Conservation (phyloP, 2,329 filamentous ascomycete species). For the Cladosporium sp. region DNA sequence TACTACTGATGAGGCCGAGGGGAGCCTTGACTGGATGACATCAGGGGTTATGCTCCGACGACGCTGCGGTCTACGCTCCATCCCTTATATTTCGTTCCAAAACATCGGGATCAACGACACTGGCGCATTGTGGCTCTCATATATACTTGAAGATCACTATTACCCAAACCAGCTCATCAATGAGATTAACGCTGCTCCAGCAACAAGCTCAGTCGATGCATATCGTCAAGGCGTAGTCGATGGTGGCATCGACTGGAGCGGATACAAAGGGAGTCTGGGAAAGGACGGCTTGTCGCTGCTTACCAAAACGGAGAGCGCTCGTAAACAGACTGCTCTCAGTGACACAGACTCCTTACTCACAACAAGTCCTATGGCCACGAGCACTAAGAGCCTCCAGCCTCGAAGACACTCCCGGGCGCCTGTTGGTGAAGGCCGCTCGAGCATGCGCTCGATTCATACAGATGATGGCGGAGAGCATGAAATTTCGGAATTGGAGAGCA, state of each 20-base stretch:
- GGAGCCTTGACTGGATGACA: slow-evolving; percentile 23
- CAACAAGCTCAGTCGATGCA: slow-evolving; percentile 33
- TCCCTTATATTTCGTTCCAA: slow-evolving; percentile 42
- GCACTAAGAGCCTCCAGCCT: slow-evolving; percentile 17
- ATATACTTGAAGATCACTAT: slow-evolving; percentile 41
- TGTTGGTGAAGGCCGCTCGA: slow-evolving; percentile 23
- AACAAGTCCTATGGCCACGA: neutral
- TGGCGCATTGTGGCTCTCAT: slow-evolving; percentile 44
- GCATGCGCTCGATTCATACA: slow-evolving; percentile 30
- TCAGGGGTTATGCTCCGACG: slow-evolving; percentile 23
- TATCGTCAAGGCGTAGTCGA: slow-evolving; percentile 32
- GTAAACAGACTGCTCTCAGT: slow-evolving; percentile 26
- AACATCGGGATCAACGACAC: slow-evolving; percentile 39
- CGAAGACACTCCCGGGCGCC: slow-evolving; percentile 23
- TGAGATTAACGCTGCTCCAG: slow-evolving; percentile 35
- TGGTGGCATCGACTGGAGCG: slow-evolving; percentile 39
- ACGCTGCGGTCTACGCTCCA: slow-evolving; percentile 41
- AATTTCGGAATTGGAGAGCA: slow-evolving; percentile 36
- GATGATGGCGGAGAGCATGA: slow-evolving; percentile 31
- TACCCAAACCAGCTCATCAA: slow-evolving; percentile 40
- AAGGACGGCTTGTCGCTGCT: slow-evolving; percentile 38
- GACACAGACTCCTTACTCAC: slow-evolving; percentile 7
- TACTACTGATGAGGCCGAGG: neutral
- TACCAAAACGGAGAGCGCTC: slow-evolving; percentile 35
- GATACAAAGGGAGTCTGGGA: slow-evolving; percentile 30